phyloP scores from a whole-genome alignment of 202 grass and related monocot genomes.

The Tripidium arundinaceum region DNA sequence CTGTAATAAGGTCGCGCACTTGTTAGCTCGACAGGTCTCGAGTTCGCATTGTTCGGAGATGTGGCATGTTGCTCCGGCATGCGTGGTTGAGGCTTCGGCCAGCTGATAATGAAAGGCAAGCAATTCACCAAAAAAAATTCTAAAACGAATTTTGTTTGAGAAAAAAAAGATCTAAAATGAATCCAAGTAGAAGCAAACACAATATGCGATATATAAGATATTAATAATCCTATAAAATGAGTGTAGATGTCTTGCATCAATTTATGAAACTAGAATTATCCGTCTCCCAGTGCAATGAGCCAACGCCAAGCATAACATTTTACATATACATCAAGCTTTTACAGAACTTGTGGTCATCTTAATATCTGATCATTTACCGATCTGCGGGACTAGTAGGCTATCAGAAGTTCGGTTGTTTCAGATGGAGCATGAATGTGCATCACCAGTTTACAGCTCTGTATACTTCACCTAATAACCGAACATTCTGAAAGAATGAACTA shows the following conservation, averaged over 20 bases:
- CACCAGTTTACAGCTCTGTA: neutral
- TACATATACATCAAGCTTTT: constrained; percentile 2
- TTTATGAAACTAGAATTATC: neutral
- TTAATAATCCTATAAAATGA: neutral
- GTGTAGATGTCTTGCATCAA: neutral
- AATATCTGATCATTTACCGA: neutral
- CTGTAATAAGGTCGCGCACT: no score
- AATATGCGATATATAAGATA: neutral
- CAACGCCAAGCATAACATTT: neutral
- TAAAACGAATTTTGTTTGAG: neutral
- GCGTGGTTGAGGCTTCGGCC: no score
- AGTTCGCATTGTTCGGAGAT: no score
- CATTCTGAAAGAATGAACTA: neutral
- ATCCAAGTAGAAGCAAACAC: neutral
- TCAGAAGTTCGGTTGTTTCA: neutral
- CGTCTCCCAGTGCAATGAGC: neutral
- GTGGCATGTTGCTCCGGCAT: no score
- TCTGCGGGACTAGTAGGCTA: neutral
- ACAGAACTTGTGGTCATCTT: neutral
- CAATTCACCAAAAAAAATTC: no score
- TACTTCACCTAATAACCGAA: neutral
- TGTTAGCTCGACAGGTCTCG: no score
- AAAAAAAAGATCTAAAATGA: neutral
- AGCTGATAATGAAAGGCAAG: no score
- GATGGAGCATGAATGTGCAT: neutral